Base-by-base conservation (phyloP, 306 rosid genomes). In the Benincasa hispida region DNA sequence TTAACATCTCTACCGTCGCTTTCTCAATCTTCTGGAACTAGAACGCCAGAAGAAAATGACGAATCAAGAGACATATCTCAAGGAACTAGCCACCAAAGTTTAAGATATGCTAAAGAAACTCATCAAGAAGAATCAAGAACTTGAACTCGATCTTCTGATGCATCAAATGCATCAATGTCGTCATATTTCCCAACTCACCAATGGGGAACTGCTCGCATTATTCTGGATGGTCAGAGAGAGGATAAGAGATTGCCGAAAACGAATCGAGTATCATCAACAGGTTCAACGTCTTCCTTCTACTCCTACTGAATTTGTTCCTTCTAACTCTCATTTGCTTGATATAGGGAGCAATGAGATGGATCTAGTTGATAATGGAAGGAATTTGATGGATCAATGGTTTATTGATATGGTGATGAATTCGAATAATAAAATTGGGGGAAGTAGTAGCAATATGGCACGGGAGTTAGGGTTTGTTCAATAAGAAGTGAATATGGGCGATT, bases 51-150 rank as follows among this genome's bases (percentile, higher is more conserved):
- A 58, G 76, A 82, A 80, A 53, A 80, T 75, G 86, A 34, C 72
- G 75, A 78, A 74, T n/a, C 88, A 85, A 24, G 86, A 85, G 55
- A 60, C 70, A 8, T 85, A 77, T 54, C 76, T 85, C n/a, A 78
- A 57, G 8, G 86, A 77, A 32, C 59, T 72, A 2, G 9, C 61
- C 9, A 48, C 47, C n/a, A 85, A 85, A 45, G 21, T 79, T 10
- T 42, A 68, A n/a, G 82, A 73, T 4, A 65, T 77, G n/a, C 8
- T 85, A 6, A 42, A 56, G 56, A 85, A 74, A 45, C 70, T 34
- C 6, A 68, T 58, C 10, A 78, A 37, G 80, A 80, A 68, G 70
- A 80, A 80, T 63, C 60, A 57, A 18, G 82, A 82, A 32, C 37
- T 53, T 55, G 78, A 65, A 30, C 76, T 79, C 68, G 63, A 19